Base-by-base conservation (phyloP, 805 yeast genomes). In the Metschnikowia proteae region DNA sequence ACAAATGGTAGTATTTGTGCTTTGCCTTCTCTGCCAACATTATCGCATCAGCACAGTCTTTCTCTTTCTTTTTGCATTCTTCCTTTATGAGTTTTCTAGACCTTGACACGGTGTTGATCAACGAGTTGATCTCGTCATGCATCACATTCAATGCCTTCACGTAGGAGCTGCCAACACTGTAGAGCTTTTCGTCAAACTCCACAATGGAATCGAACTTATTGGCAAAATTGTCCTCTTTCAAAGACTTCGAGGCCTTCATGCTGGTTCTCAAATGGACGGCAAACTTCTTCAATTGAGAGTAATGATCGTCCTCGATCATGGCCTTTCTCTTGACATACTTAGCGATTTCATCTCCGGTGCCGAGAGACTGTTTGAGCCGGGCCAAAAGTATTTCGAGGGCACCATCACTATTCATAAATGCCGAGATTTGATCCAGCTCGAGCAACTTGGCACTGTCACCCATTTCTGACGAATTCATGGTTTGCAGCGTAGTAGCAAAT, bases 1-100 rank as follows among this genome's bases (percentile, higher is more conserved):
- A 89, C 26, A 90, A 69, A 46, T 87, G 82, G 60, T 80, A 81
- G 64, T 94, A 92, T 63, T 67, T 70, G 44, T 63, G 70, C 65
- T 86, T 88, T 11, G 97, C 95, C 78, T 92, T 92, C 55, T 88
- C 96, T 1, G 96, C 97, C 38, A 80, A 79, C 48, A 75, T 72
- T 43, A 90, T 91, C 5, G 96, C 82, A 49, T 94, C 98, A 9
- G 75, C 61, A 32, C 90, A 91, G 50, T 86, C 95, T 61, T 86
- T 89, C 62, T 94, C 99, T 57, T 84, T 80, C 43, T 87, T 75
- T 59, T 81, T 77, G 38, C 90, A 88, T 49, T 86, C 87, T 42
- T 94, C 98, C 64, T 94, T 94, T 46, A 83, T 70, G 31, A 75
- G 57, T 64, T 91, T 94, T 56, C 99, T 78, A 53, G 83, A 73